A percentile compares a stretch with the other conserved stretches of the same genome.
Conservation (phyloP, 768 basidiomycete species). For the Suillus bovinus region DNA sequence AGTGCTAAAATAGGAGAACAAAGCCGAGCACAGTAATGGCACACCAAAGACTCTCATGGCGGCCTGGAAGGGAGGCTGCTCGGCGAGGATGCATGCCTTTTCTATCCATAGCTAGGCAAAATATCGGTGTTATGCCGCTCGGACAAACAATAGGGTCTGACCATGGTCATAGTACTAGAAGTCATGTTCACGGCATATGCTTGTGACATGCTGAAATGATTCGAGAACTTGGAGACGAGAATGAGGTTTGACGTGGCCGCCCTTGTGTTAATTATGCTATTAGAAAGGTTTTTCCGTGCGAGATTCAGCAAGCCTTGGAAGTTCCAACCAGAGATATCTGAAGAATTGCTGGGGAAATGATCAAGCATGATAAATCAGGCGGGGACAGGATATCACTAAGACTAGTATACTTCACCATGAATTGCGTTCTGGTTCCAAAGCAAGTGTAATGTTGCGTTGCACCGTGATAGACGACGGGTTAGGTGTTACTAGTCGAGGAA, state of each 20-base stretch:
- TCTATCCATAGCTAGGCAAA: slow-evolving; percentile 11
- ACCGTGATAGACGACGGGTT: not conserved
- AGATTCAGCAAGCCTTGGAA: not conserved
- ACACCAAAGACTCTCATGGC: slow-evolving; percentile 22
- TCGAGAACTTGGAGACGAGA: not conserved
- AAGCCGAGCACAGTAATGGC: slow-evolving; percentile 20
- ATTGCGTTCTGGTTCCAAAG: not conserved
- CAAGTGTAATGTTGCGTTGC: not conserved
- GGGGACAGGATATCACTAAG: not conserved
- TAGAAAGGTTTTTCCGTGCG: not conserved
- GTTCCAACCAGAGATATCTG: not conserved
- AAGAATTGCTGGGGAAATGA: not conserved
- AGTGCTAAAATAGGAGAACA: slow-evolving; percentile 22
- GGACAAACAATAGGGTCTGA: slow-evolving; percentile 14
- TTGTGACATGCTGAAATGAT: not conserved
- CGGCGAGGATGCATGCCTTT: slow-evolving; percentile 12
- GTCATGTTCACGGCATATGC: not conserved
- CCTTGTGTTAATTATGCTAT: not conserved
- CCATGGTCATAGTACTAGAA: slow-evolving; percentile 13
- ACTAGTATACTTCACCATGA: not conserved
- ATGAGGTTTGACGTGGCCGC: not conserved
- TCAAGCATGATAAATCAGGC: not conserved
- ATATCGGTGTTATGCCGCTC: slow-evolving; percentile 7
- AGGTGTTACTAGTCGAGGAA: not conserved
- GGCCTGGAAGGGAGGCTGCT: slow-evolving; percentile 4